Evolutionary conservation across 176 grass and related monocot species (phyloP).

Genomic region (Triticum urartu): DNA sequence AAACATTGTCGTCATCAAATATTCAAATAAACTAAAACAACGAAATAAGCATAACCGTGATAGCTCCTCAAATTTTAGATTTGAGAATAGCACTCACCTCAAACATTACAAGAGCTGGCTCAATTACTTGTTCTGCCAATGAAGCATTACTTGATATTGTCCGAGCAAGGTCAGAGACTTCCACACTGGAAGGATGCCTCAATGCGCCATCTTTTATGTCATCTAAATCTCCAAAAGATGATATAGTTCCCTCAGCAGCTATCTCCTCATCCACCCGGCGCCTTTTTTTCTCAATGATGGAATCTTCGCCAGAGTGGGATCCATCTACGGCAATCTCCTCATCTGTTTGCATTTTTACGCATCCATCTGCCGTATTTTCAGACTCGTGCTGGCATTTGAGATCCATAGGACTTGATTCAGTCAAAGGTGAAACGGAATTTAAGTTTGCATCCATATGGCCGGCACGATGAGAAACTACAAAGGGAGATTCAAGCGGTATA

Average conservation of each 20-base stretch:
- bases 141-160: conserved; percentile 80
- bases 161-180: conserved; percentile 56
- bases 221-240: conserved; percentile 60
- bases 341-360: conserved; percentile 81
- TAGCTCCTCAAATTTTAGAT: conserved; percentile 13
- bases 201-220: conserved; percentile 49
- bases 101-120: conserved; percentile 98
- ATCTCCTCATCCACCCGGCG: conserved; percentile 64
- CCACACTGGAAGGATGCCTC: conserved; percentile 48
- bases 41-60: neutral
- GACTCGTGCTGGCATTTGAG: conserved; percentile 59
- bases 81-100: conserved; percentile 56
- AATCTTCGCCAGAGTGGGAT: conserved; percentile 54
- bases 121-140: conserved; percentile 90
- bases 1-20: neutral
- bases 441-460: conserved; percentile 39
- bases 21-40: neutral
- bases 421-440: conserved; percentile 40
- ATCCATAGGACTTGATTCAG: conserved; percentile 66
- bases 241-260: conserved; percentile 62
- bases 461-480: conserved; percentile 50
- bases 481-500: conserved; percentile 46
- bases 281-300: conserved; percentile 74
- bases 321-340: conserved; percentile 63
- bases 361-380: conserved; percentile 65